phyloP scores from a whole-genome alignment of 2,329 filamentous ascomycete genomes.

The Ophiocordyceps sinensis region DNA sequence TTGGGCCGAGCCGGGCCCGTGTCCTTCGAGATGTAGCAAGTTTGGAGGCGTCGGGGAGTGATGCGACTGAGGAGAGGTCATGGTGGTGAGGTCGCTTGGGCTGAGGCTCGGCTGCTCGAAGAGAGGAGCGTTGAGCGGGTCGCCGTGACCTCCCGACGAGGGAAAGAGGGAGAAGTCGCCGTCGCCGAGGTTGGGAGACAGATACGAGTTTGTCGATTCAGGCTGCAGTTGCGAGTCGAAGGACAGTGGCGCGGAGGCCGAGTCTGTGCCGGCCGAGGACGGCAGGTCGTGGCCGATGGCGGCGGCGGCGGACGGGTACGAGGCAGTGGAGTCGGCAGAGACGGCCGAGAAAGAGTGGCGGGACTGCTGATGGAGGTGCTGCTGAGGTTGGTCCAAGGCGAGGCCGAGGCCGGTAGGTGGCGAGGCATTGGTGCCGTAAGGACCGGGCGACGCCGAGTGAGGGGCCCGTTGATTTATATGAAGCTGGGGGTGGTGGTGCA shows the following conservation, averaged over 20 bases:
- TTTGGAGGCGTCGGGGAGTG: conserved; percentile 43
- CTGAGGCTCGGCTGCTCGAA: conserved; percentile 36
- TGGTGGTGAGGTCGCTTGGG: conserved; percentile 33
- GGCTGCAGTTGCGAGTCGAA: conserved; percentile 27
- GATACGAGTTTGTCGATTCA: conserved; percentile 23
- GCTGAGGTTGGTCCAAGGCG: conserved; percentile 34
- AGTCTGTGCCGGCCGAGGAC: conserved; percentile 15
- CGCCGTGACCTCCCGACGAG: conserved; percentile 31
- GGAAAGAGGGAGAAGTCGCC: conserved; percentile 54
- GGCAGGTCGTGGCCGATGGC: conserved; percentile 29
- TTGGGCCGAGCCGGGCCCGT: conserved; percentile 32
- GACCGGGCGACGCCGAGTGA: conserved; percentile 48
- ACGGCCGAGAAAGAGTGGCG: conserved; percentile 22
- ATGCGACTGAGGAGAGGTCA: conserved; percentile 40
- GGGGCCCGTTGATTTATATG: conserved; percentile 48
- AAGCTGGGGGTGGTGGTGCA: conserved; percentile 21
- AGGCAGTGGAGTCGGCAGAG: conserved; percentile 31
- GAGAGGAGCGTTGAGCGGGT: conserved; percentile 47
- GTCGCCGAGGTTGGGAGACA: conserved; percentile 36
- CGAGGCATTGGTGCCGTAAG: conserved; percentile 31
- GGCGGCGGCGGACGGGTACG: conserved; percentile 21
- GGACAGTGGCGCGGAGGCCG: conserved; percentile 22
- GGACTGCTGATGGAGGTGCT: conserved; percentile 21
- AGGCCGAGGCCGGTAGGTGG: conserved; percentile 39
- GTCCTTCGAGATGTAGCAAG: conserved; percentile 33